phyloP scores from a whole-genome alignment of 352 stramenopile species.

The Phytopythium vexans region DNA sequence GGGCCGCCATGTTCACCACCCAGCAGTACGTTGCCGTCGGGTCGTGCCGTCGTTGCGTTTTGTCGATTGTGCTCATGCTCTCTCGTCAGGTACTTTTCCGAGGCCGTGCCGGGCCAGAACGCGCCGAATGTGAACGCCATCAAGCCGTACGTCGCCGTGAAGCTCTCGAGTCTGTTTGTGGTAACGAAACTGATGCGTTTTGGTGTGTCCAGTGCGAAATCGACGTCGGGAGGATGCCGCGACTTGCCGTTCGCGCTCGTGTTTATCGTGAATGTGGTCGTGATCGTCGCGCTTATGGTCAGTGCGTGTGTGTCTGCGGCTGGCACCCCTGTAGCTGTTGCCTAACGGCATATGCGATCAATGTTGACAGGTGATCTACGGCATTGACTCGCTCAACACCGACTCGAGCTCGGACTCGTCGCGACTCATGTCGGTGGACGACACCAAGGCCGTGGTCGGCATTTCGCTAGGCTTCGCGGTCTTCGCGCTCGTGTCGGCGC shows the following conservation, averaged over 20 bases:
- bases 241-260: constrained; percentile 80
- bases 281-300: constrained; percentile 64
- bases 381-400: constrained; percentile 6
- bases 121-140: constrained; percentile 56
- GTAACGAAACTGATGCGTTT: not conserved
- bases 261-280: constrained; percentile 74
- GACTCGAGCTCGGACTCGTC: constrained; percentile 27
- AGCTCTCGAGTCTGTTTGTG: not conserved
- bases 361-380: constrained; percentile 1
- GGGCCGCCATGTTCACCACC: constrained; percentile 28
- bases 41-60: not conserved
- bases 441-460: constrained; percentile 58
- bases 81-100: constrained; percentile 27
- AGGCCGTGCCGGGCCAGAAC: constrained; percentile 24
- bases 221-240: constrained; percentile 31
- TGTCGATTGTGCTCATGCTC: not conserved
- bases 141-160: constrained; percentile 46
- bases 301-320: not conserved
- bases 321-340: not conserved
- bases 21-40: constrained; percentile 6
- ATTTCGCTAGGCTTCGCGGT: constrained; percentile 57
- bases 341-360: not conserved
- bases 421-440: constrained; percentile 44
- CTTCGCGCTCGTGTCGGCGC: constrained; percentile 51
- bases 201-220: constrained; percentile 1